Percentiles rank a stretch among this genome's conserved stretches.
Evolutionary conservation across 2,329 filamentous ascomycete species (phyloP).

Genomic region (Exophiala xenobiotica): DNA sequence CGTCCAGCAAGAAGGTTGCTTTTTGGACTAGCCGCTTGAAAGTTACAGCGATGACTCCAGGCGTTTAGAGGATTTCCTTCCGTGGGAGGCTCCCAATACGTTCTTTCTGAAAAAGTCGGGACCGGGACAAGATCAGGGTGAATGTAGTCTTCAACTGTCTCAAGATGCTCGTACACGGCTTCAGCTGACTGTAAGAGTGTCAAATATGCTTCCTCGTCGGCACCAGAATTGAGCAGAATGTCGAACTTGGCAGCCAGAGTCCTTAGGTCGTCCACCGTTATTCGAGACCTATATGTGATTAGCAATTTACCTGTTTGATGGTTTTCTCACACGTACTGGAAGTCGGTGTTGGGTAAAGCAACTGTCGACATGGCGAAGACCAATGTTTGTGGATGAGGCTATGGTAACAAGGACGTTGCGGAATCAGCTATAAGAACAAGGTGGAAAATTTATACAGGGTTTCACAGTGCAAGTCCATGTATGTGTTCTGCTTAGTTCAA

Average conservation of each 20-base stretch:
- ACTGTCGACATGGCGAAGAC: constrained; percentile 3
- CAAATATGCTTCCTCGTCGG: constrained; percentile 24
- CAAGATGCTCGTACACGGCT: constrained; percentile 29
- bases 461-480: no score
- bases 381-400: neutral
- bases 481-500: no score
- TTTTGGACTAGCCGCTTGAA: constrained; percentile 28
- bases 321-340: constrained; percentile 6
- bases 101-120: constrained; percentile 9
- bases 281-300: constrained; percentile 2
- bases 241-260: constrained; percentile 10
- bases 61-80: constrained; percentile 42
- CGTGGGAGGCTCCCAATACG: constrained; percentile 20
- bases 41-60: constrained; percentile 39
- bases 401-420: neutral
- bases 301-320: neutral
- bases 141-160: constrained; percentile 36
- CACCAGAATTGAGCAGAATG: constrained; percentile 1
- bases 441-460: no score
- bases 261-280: constrained; percentile 5
- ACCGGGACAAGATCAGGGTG: constrained; percentile 35
- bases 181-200: constrained; percentile 29
- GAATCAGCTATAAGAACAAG: constrained; percentile 29
- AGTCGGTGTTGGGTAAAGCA: constrained; percentile 7
- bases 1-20: constrained; percentile 42